Evolutionary conservation across 2,329 filamentous ascomycete genomes (phyloP).

Genomic region (Fusarium odoratissimum): DNA sequence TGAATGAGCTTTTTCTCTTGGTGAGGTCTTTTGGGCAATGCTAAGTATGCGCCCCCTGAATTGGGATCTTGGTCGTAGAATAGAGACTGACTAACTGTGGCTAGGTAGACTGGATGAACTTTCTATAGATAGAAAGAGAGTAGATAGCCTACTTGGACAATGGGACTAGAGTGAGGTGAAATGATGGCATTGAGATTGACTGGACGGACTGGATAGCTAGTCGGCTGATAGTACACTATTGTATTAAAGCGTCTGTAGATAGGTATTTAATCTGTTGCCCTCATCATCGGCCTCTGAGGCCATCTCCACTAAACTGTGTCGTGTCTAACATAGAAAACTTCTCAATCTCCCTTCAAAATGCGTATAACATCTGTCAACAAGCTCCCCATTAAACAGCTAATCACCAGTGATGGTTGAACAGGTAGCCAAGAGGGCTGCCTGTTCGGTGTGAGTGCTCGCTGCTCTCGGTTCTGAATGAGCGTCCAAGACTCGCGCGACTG

Average conservation of each 20-base stretch:
- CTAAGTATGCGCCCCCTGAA: not conserved
- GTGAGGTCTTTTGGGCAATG: not conserved
- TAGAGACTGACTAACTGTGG: not conserved
- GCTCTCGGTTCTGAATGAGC: not conserved
- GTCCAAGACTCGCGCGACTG: not conserved
- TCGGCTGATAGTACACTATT: constrained; percentile 22
- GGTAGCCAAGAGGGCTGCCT: not conserved
- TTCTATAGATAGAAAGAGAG: not conserved
- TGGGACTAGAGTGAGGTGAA: not conserved
- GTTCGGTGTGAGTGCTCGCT: not conserved
- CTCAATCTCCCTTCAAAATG: not conserved
- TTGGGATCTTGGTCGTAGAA: not conserved
- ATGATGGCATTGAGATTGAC: too few species aligned
- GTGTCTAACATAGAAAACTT: constrained; percentile 35
- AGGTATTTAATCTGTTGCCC: constrained; percentile 14
- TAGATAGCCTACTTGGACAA: not conserved
- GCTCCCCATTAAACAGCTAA: not conserved
- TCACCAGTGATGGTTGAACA: not conserved
- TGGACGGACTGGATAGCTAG: not conserved
- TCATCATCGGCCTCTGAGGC: constrained; percentile 25
- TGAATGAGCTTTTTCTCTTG: not conserved
- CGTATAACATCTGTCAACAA: not conserved
- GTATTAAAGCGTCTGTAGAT: constrained; percentile 29
- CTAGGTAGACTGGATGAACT: not conserved
- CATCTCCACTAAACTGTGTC: constrained; percentile 21